A percentile compares a stretch with the other conserved stretches of the same genome.
These are phyloP conservation scores for Hygrophila difformis DNA, from an alignment of 257 asterid genomes.

Conservation along the genomic window DNA sequence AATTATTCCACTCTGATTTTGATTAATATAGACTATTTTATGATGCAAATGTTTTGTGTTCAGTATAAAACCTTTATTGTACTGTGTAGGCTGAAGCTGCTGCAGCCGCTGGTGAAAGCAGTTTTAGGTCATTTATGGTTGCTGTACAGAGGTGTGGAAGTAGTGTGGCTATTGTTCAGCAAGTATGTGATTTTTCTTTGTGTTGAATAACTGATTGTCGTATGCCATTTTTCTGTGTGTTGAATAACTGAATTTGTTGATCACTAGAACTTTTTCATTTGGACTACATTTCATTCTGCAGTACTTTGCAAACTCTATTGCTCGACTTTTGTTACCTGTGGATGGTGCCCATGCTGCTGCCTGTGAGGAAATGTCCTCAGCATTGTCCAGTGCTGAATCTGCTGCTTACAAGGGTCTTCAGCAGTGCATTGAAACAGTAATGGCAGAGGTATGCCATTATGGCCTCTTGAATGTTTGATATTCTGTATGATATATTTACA, in stretches of 20 bases:
- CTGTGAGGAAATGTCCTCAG: conserved; percentile 95
- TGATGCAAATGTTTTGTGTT: too few species aligned
- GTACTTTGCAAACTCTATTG: conserved; percentile 89
- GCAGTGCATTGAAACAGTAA: conserved; percentile 95
- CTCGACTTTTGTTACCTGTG: conserved; percentile 87
- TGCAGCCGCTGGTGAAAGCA: conserved; percentile 99
- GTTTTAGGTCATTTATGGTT: conserved; percentile 97
- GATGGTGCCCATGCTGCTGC: conserved; percentile 98
- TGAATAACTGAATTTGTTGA: too few species aligned
- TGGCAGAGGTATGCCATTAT: conserved; percentile 79
- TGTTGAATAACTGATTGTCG: too few species aligned
- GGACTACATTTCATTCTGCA: too few species aligned
- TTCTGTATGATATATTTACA: too few species aligned
- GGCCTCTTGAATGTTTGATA: conserved; percentile 2
- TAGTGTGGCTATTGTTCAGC: conserved; percentile 99
- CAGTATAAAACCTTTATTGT: conserved; percentile 8
- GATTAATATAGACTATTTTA: too few species aligned
- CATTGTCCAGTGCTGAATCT: conserved; percentile 95
- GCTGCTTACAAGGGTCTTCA: conserved; percentile 98
- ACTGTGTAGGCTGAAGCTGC: conserved; percentile 90
- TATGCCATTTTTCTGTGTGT: too few species aligned
- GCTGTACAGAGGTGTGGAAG: conserved; percentile 98
- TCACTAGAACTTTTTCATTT: too few species aligned
- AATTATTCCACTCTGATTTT: neutral
- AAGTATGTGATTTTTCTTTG: conserved; percentile 52